Conservation (phyloP, 2,329 filamentous ascomycete species). For the Colletotrichum sp. region DNA sequence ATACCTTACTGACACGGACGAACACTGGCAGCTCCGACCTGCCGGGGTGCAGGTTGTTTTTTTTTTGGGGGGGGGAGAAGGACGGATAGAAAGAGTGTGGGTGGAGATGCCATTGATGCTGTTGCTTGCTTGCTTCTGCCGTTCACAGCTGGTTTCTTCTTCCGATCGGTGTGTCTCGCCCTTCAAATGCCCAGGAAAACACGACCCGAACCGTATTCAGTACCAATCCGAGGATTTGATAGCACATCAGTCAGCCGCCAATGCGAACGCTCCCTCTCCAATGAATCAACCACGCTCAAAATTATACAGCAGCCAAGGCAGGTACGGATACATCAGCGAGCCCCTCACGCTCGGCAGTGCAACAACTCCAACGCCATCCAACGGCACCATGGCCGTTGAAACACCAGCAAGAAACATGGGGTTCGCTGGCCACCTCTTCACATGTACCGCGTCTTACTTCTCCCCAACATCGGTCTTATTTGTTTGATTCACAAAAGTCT, state of each 20-base stretch:
- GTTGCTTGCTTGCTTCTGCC: not conserved
- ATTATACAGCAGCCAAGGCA: not conserved
- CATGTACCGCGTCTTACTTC: not conserved
- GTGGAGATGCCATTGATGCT: not conserved
- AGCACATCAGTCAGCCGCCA: not conserved
- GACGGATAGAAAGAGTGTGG: not conserved
- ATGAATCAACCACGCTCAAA: not conserved
- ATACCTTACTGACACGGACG: not conserved
- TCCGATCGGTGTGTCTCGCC: not conserved
- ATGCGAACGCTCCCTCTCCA: not conserved
- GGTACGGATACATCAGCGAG: not conserved
- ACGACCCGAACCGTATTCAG: not conserved
- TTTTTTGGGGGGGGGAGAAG: not conserved
- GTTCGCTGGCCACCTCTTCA: not conserved
- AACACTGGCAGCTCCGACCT: constrained; percentile 1
- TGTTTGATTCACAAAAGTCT: not conserved
- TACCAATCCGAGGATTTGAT: not conserved
- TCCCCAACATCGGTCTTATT: not conserved
- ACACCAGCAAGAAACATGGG: not conserved
- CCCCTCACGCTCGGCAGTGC: not conserved
- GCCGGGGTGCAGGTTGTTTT: not conserved
- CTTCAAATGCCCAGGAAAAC: not conserved
- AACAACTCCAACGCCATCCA: not conserved
- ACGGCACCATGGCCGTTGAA: constrained; percentile 3
- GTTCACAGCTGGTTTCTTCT: not conserved